phyloP scores from a whole-genome alignment of 1,284 basidiomycete genomes.

The Meripilus lineatus region DNA sequence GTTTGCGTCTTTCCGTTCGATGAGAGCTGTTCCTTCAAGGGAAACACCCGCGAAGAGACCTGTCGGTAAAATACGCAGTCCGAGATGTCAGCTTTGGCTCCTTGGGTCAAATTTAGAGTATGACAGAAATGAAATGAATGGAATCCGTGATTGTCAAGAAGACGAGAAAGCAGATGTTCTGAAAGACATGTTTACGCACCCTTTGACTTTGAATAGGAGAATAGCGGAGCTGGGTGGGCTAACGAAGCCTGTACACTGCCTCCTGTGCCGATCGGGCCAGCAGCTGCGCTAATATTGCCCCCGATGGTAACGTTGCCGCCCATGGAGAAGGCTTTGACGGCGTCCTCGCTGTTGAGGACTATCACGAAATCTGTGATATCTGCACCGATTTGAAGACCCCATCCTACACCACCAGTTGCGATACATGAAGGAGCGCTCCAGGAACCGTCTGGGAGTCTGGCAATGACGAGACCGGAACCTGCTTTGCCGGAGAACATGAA shows the following conservation, averaged over 20 bases:
- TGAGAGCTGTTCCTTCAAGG: slow-evolving; percentile 91
- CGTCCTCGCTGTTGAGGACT: slow-evolving; percentile 95
- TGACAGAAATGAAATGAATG: not conserved
- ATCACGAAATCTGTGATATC: slow-evolving; percentile 86
- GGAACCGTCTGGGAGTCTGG: slow-evolving; percentile 91
- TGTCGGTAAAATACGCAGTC: slow-evolving; percentile 26
- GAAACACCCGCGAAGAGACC: slow-evolving; percentile 95
- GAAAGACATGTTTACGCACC: slow-evolving; percentile 42
- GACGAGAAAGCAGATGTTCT: not conserved
- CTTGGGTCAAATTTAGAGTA: not conserved
- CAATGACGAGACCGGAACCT: slow-evolving; percentile 92
- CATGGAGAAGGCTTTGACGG: slow-evolving; percentile 90
- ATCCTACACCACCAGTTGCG: slow-evolving; percentile 93
- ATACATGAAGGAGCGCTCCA: slow-evolving; percentile 98
- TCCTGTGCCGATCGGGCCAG: slow-evolving; percentile 94
- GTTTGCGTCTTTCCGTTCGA: slow-evolving; percentile 94
- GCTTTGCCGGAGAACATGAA: slow-evolving; percentile 97
- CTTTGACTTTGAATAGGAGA: slow-evolving; percentile 94
- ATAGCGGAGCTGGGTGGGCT: slow-evolving; percentile 94
- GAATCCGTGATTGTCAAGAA: not conserved
- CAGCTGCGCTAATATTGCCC: slow-evolving; percentile 78
- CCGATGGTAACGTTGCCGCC: slow-evolving; percentile 97
- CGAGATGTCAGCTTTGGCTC: too few species aligned
- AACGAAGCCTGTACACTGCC: slow-evolving; percentile 86
- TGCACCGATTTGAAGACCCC: slow-evolving; percentile 96